Evolutionary conservation across 768 basidiomycete species (phyloP), one percentile per base, ranked within the genome.

Genomic region (Collybia sp.): DNA sequence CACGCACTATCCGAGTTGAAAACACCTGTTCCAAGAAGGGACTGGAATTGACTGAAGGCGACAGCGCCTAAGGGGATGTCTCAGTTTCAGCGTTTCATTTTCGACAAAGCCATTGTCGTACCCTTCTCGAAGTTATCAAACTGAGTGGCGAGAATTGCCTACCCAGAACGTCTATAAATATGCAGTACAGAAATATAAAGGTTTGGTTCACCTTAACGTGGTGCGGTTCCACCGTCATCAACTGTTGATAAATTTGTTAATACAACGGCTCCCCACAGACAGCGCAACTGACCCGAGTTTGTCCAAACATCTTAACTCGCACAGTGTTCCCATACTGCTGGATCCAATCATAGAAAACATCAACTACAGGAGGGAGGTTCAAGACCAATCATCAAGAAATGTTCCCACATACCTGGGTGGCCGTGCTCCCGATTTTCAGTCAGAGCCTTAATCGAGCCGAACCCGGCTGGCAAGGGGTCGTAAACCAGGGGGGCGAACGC

Each of bases 1-100:
- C 6, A 53, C 64, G 10, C 50, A 72, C 80, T 77, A 53, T 80
- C 78, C 1, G 76, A 69, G 49, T 76, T 80, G 62, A 83, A 82
- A 0, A 83, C 79, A 0, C 82, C 82, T 4, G 70, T 69, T 12
- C 82, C 82, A 2, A 82, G 62, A 3, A 81, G 41, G 5, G 57
- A 42, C 38, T 58, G 44, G 47, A 61, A 46, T 8, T 25, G 35
- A 45, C 48, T 11, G 53, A 40, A 47, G 9, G 52, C 42, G 6
- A 44, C 48, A 12, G 53, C 44, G 12, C 58, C 59, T 57, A 13
- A 46, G 2, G n/a, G n/a, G 10, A 17, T 42, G 12, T 54, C 17
- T 10, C n/a, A 37, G 6, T 13, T n/a, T 37, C 10, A 18, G 13
- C 35, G 17, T 6, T 36, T 35, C 35, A 10, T n/a, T 12, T 18